Evolutionary conservation across 306 rosid species (phyloP).

Genomic region (Hippophae tibetana): DNA sequence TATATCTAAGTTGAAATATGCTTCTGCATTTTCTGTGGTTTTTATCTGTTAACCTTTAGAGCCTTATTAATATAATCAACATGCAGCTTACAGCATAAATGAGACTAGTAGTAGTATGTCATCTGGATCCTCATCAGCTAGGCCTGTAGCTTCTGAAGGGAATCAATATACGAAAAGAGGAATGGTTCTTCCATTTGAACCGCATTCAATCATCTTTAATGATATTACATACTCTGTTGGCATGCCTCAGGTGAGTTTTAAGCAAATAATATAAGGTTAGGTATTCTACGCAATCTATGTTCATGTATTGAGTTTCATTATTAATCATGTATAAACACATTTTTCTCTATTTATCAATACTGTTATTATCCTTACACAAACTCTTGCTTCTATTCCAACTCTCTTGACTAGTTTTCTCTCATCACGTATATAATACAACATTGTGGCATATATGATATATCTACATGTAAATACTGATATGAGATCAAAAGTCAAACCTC

Average conservation of each 20-base stretch:
- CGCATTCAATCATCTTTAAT: conserved; percentile 54
- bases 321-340: no score
- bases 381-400: no score
- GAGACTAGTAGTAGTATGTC: conserved; percentile 6
- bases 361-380: no score
- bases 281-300: no score
- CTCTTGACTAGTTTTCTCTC: no score
- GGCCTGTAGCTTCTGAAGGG: conserved; percentile 11
- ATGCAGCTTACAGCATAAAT: conserved; percentile 17
- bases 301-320: no score
- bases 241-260: conserved; percentile 52
- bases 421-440: no score
- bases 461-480: no score
- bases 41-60: not conserved
- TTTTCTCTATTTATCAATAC: no score
- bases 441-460: no score
- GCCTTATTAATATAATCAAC: conserved; percentile 2
- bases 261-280: not conserved
- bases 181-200: conserved; percentile 77
- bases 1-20: not conserved
- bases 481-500: no score
- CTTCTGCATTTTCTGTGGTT: not conserved
- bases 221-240: conserved; percentile 54
- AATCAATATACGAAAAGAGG: conserved; percentile 31
- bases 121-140: conserved; percentile 6